A percentile compares a stretch with the other conserved stretches of the same genome.
Evolutionary conservation across 2,329 filamentous ascomycete genomes (phyloP).

Genomic region (Fusarium liriodendri): DNA sequence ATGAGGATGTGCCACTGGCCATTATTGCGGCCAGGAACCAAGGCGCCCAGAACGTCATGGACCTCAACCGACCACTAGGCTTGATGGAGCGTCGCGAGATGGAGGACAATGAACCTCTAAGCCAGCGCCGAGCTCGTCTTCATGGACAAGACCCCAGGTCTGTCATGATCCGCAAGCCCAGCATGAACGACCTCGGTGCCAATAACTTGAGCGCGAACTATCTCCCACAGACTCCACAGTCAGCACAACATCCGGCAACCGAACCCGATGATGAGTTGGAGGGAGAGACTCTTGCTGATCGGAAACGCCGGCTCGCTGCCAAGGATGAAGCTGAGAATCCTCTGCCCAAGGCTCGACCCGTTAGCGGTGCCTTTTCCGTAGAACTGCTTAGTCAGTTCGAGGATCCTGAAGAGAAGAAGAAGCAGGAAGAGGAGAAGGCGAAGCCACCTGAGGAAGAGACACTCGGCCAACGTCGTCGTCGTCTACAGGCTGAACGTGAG

Average conservation of each 20-base stretch:
- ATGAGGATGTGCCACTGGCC: conserved; percentile 90
- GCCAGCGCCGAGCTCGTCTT: conserved; percentile 79
- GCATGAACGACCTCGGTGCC: conserved; percentile 56
- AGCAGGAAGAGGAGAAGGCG: conserved; percentile 52
- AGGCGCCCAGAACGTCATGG: conserved; percentile 62
- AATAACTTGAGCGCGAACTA: conserved; percentile 33
- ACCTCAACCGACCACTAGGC: conserved; percentile 74
- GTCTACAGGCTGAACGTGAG: conserved; percentile 77
- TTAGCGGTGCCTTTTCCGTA: conserved; percentile 74
- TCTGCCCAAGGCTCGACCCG: conserved; percentile 66
- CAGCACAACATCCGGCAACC: conserved; percentile 44
- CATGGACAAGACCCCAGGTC: conserved; percentile 68
- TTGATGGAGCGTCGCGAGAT: conserved; percentile 84
- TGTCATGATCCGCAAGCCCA: conserved; percentile 53
- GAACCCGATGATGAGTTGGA: conserved; percentile 68
- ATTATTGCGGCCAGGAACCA: conserved; percentile 75
- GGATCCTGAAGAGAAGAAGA: conserved; percentile 57
- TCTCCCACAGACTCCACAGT: conserved; percentile 33
- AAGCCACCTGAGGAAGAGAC: conserved; percentile 74
- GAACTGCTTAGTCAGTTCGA: conserved; percentile 77
- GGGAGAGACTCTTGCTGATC: conserved; percentile 73
- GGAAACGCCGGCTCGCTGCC: conserved; percentile 72
- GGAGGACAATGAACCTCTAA: conserved; percentile 93
- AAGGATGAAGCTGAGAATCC: conserved; percentile 59
- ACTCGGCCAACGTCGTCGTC: conserved; percentile 78